Percentiles rank a stretch among this genome's conserved stretches.
Conservation (phyloP, 2,329 filamentous ascomycete genomes). For the Drechslerella coelobrocha region DNA sequence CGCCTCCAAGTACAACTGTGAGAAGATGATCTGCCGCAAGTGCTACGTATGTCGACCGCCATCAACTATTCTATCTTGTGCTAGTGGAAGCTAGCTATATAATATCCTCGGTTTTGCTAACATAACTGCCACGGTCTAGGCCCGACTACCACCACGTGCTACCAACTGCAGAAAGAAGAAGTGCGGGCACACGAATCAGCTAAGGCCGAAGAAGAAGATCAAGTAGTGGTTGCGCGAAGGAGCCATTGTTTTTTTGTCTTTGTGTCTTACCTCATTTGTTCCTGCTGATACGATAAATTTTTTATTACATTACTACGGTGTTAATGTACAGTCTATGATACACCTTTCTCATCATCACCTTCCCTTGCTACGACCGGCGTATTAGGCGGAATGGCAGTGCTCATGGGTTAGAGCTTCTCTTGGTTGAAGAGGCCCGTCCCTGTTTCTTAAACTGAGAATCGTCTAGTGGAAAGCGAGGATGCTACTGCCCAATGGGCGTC, state of each 20-base stretch:
- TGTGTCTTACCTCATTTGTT: conserved; percentile 23
- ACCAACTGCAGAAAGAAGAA: conserved; percentile 99
- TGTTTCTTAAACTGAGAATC: conserved; percentile 3
- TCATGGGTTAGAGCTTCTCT: not conserved
- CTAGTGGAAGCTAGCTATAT: not conserved
- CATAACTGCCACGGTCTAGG: conserved; percentile 57
- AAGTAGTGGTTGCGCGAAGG: conserved; percentile 67
- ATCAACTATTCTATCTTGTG: not conserved
- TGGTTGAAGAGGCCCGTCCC: conserved; percentile 3
- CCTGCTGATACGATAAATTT: conserved; percentile 47
- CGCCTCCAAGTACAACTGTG: conserved; percentile 99
- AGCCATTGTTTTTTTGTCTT: conserved; percentile 30
- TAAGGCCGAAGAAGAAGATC: conserved; percentile 99
- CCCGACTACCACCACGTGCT: conserved; percentile 92
- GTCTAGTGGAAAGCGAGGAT: no score
- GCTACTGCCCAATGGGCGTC: no score
- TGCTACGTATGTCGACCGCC: conserved; percentile 76
- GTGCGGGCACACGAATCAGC: conserved; percentile 99
- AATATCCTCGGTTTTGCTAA: conserved; percentile 2
- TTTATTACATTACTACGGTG: conserved; percentile 45
- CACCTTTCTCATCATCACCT: conserved; percentile 23
- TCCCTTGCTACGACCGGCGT: conserved; percentile 9
- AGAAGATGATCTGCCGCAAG: conserved; percentile 99
- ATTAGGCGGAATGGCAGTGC: not conserved
- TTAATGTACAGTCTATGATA: conserved; percentile 51